These are phyloP conservation scores for Torulaspora delbrueckii DNA, from an alignment of 805 yeast genomes.

Conservation along the genomic window DNA sequence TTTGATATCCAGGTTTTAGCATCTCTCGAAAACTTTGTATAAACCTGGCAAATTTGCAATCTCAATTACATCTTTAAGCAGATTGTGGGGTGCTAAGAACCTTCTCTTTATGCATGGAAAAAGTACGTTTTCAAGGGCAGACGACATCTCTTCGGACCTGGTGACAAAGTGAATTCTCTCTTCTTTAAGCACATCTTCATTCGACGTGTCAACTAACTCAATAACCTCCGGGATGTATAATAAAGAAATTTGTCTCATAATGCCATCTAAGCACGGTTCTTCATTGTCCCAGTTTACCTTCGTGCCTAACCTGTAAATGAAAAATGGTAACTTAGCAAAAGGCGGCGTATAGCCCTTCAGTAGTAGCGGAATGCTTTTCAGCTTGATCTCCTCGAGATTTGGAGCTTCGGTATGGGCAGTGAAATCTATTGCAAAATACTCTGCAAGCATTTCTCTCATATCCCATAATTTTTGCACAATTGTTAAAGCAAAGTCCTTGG, in stretches of 20 bases:
- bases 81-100: conserved; percentile 56
- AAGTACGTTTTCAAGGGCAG: conserved; percentile 49
- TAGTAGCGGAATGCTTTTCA: conserved; percentile 63
- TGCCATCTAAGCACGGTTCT: conserved; percentile 57
- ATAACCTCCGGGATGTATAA: conserved; percentile 62
- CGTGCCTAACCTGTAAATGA: conserved; percentile 57
- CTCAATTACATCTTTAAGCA: conserved; percentile 61
- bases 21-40: conserved; percentile 88
- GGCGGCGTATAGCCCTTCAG: conserved; percentile 60
- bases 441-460: conserved; percentile 74
- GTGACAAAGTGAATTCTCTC: conserved; percentile 24
- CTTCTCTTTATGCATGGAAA: conserved; percentile 62
- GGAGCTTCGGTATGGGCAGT: conserved; percentile 22
- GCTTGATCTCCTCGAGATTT: conserved; percentile 26
- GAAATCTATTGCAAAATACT: conserved; percentile 63
- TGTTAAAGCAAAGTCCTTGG: conserved; percentile 22
- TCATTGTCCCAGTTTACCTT: conserved; percentile 66
- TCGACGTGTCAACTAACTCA: conserved; percentile 20
- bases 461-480: conserved; percentile 32
- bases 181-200: conserved; percentile 21
- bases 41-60: conserved; percentile 89
- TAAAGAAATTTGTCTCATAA: conserved; percentile 63
- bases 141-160: conserved; percentile 33
- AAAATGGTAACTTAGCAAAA: conserved; percentile 56
- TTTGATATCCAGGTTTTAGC: conserved; percentile 38